These are phyloP conservation scores for Exophiala mesophila DNA, from an alignment of 2,329 filamentous ascomycete species.

Conservation along the genomic window DNA sequence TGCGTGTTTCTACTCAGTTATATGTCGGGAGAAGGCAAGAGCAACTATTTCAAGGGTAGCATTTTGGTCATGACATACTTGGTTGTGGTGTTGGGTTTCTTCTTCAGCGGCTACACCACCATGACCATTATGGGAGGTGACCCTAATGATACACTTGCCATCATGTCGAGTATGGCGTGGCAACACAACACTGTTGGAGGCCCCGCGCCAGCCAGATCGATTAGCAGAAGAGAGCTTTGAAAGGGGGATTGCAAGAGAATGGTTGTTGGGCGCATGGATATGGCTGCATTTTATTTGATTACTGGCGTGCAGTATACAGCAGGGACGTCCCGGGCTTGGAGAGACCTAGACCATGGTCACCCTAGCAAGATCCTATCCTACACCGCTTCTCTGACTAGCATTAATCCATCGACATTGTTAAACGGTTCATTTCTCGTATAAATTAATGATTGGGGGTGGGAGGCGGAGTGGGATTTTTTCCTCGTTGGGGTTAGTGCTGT, in stretches of 20 bases:
- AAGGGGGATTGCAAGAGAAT: background rate
- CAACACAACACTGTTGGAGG: conserved; percentile 3
- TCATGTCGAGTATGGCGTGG: conserved; percentile 20
- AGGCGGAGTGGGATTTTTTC: too few species aligned
- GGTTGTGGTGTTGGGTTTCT: conserved; percentile 88
- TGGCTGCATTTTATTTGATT: background rate
- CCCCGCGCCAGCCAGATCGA: background rate
- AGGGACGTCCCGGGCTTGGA: too few species aligned
- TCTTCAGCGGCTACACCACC: conserved; percentile 66
- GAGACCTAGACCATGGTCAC: too few species aligned
- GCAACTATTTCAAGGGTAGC: conserved; percentile 99
- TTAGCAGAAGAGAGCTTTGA: conserved; percentile 14
- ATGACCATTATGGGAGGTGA: conserved; percentile 46
- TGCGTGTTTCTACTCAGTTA: conserved; percentile 96
- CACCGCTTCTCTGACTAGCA: background rate
- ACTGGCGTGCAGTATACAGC: too few species aligned
- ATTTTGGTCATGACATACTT: conserved; percentile 90
- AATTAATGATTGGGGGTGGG: too few species aligned
- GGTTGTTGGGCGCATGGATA: background rate
- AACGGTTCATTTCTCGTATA: too few species aligned
- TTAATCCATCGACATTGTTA: background rate
- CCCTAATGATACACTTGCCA: conserved; percentile 43
- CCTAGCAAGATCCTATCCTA: too few species aligned
- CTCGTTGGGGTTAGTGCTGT: too few species aligned
- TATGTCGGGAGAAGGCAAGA: conserved; percentile 98